phyloP scores from a whole-genome alignment of 495 filamentous ascomycete genomes.

The Xylaria sp. region DNA sequence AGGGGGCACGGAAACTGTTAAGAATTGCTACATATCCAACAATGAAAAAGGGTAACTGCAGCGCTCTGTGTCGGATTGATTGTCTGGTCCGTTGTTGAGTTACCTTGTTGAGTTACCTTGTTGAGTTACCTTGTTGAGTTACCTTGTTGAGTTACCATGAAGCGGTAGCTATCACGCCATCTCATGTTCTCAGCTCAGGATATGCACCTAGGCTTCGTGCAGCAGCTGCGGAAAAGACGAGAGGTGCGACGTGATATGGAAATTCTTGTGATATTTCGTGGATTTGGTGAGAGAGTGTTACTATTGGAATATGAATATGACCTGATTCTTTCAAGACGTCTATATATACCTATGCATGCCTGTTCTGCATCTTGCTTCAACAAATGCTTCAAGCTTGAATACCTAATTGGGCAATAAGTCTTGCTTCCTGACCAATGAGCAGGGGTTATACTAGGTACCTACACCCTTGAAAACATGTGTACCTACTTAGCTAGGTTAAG shows the following conservation, averaged over 20 bases:
- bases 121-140: too few relatives aligned
- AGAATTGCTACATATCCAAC: not conserved
- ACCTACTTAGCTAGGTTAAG: too few relatives aligned
- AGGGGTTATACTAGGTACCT: not conserved
- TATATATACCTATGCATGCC: not conserved
- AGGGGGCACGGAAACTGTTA: not conserved
- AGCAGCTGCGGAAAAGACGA: not conserved
- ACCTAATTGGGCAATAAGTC: constrained; percentile 12
- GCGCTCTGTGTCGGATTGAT: not conserved
- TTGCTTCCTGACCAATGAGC: not conserved
- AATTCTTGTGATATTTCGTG: not conserved
- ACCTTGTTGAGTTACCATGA: too few relatives aligned
- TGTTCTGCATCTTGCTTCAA: not conserved
- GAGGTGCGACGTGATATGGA: not conserved
- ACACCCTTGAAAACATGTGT: not conserved
- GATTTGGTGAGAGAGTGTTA: not conserved
- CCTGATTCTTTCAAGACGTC: not conserved
- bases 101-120: too few relatives aligned
- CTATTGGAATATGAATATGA: not conserved
- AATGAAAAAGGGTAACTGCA: not conserved
- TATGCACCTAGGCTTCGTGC: not conserved
- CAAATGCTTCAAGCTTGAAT: not conserved
- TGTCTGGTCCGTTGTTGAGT: too few relatives aligned
- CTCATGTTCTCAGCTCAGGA: too few relatives aligned
- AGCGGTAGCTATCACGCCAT: too few relatives aligned